Conservation (phyloP, 805 yeast species). For the Yarrowia deformans region DNA sequence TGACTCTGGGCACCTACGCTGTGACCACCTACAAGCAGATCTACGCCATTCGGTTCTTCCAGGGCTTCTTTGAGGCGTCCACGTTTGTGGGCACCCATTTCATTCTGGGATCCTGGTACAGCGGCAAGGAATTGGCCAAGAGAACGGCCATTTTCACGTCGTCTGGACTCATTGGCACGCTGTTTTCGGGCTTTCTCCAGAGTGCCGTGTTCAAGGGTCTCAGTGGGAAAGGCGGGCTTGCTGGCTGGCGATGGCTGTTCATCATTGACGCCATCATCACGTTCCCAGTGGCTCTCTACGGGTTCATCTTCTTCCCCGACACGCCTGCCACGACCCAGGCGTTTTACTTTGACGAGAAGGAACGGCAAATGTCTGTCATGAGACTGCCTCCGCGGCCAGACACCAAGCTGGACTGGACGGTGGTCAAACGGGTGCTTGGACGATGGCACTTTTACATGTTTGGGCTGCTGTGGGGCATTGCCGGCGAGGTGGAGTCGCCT, state of each 20-base stretch:
- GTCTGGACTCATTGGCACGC: conserved; percentile 54
- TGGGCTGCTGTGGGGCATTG: conserved; percentile 51
- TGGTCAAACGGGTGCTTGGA: conserved; percentile 46
- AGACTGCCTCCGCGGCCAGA: conserved; percentile 48
- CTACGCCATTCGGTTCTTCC: conserved; percentile 54
- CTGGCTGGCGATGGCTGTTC: conserved; percentile 50
- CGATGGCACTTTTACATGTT: conserved; percentile 51
- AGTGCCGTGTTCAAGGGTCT: conserved; percentile 54
- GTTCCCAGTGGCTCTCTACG: conserved; percentile 41
- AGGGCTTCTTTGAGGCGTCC: conserved; percentile 57
- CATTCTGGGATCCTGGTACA: conserved; percentile 58
- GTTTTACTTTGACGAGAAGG: conserved; percentile 50
- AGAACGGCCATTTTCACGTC: conserved; percentile 55
- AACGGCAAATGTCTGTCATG: conserved; percentile 49
- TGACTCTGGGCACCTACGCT: conserved; percentile 52
- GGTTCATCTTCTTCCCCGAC: conserved; percentile 41
- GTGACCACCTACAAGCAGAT: conserved; percentile 49
- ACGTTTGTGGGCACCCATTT: conserved; percentile 55
- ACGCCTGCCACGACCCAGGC: conserved; percentile 41
- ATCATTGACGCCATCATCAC: conserved; percentile 42
- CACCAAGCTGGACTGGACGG: conserved; percentile 42
- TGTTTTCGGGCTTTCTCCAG: conserved; percentile 57
- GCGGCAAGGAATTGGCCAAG: conserved; percentile 54
- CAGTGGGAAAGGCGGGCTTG: conserved; percentile 54
- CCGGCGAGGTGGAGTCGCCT: conserved; percentile 54